A percentile compares a stretch with the other conserved stretches of the same genome.
These are phyloP conservation scores for Kodamaea restingae DNA, from an alignment of 805 yeast species.

Conservation along the genomic window DNA sequence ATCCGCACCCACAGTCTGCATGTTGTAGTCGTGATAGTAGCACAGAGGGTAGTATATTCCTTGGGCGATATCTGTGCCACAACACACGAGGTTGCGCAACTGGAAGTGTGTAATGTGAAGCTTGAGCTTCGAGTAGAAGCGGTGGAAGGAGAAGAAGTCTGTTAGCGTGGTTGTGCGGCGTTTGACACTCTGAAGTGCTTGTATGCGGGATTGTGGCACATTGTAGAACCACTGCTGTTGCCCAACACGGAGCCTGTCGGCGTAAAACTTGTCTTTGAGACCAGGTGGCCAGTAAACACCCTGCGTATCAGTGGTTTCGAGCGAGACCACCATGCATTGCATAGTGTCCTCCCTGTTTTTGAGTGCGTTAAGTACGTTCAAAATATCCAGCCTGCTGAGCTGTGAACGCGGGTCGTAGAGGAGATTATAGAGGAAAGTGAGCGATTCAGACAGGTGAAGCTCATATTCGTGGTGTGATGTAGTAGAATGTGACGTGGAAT, in stretches of 20 bases:
- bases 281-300: slow-evolving; percentile 37
- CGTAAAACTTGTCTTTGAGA: slow-evolving; percentile 27
- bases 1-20: slow-evolving; percentile 23
- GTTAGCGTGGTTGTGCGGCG: slow-evolving; percentile 15
- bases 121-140: slow-evolving; percentile 40
- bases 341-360: slow-evolving; percentile 33
- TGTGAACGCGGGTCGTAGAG: slow-evolving; percentile 34
- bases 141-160: slow-evolving; percentile 36
- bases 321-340: slow-evolving; percentile 15
- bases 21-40: slow-evolving; percentile 27
- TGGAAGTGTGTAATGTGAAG: slow-evolving; percentile 56
- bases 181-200: slow-evolving; percentile 18
- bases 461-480: slow-evolving; percentile 29
- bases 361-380: slow-evolving; percentile 31
- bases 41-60: slow-evolving; percentile 41
- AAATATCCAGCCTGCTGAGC: slow-evolving; percentile 33
- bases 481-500: too few species aligned
- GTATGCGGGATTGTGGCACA: slow-evolving; percentile 30
- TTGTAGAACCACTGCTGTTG: slow-evolving; percentile 36
- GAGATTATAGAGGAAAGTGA: slow-evolving; percentile 36
- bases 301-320: slow-evolving; percentile 25
- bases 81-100: slow-evolving; percentile 47
- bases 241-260: slow-evolving; percentile 34
- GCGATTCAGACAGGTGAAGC: slow-evolving; percentile 38
- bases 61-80: slow-evolving; percentile 26